Percentiles rank a stretch among this genome's conserved stretches.
These are phyloP conservation scores for Exophiala xenobiotica DNA, from an alignment of 2,329 filamentous ascomycete genomes.

Conservation along the genomic window DNA sequence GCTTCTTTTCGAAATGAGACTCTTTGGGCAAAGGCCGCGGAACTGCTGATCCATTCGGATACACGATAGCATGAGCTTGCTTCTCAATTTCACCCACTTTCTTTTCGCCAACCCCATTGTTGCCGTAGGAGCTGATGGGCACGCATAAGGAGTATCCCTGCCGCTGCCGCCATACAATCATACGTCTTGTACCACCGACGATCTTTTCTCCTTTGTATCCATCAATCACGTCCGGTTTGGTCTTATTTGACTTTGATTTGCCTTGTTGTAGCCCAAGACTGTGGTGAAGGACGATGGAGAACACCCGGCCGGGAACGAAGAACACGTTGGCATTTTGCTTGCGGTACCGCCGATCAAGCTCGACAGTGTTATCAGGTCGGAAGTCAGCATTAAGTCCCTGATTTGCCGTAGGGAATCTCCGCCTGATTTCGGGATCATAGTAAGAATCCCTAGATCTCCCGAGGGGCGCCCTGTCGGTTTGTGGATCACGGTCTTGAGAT, in stretches of 20 bases:
- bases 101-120: constrained; percentile 3
- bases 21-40: constrained; percentile 1
- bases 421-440: neutral
- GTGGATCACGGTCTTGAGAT: neutral
- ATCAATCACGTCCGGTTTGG: neutral
- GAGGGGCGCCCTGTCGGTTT: neutral
- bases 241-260: neutral
- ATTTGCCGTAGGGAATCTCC: neutral
- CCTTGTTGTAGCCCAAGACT: neutral
- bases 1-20: constrained; percentile 33
- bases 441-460: too few species aligned
- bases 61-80: constrained; percentile 13
- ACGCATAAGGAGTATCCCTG: constrained; percentile 15
- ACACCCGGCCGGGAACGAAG: neutral
- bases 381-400: neutral
- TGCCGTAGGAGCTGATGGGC: constrained; percentile 11
- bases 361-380: neutral
- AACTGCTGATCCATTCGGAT: neutral
- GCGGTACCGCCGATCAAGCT: neutral
- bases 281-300: neutral
- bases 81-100: neutral
- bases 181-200: constrained; percentile 6
- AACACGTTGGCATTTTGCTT: neutral
- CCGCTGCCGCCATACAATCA: constrained; percentile 4
- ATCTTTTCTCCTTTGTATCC: constrained; percentile 3